phyloP scores from a whole-genome alignment of 2,329 filamentous ascomycete genomes.

The Juglanconis oblonga region DNA sequence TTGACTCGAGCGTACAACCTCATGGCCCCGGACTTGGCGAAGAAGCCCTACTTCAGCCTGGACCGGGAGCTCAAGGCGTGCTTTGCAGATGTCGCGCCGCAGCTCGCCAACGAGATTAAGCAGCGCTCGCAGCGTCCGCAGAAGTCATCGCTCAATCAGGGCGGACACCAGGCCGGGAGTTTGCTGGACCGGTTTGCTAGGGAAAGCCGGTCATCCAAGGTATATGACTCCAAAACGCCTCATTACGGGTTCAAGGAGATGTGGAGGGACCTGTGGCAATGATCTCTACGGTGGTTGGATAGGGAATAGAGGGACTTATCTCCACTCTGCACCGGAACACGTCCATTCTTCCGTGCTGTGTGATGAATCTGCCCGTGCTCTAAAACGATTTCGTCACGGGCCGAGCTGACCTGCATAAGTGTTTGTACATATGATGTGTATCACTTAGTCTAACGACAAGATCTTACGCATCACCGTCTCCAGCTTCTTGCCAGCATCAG shows the following conservation, averaged over 20 bases:
- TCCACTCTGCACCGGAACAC: not conserved
- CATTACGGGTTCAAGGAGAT: constrained; percentile 87
- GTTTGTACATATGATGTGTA: not conserved
- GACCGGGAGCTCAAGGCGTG: constrained; percentile 78
- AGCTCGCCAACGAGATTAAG: constrained; percentile 68
- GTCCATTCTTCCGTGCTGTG: too few relatives aligned
- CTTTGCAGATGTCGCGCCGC: constrained; percentile 81
- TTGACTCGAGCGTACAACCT: constrained; percentile 89
- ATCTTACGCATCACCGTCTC: constrained; percentile 22
- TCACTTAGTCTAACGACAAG: constrained; percentile 8
- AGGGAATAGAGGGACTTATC: not conserved
- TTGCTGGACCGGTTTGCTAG: constrained; percentile 61
- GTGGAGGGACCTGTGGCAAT: constrained; percentile 74
- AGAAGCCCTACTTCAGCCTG: constrained; percentile 86
- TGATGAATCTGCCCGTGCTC: too few relatives aligned
- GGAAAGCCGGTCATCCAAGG: constrained; percentile 49
- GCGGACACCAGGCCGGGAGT: constrained; percentile 40
- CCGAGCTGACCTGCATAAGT: not conserved
- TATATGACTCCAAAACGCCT: constrained; percentile 71
- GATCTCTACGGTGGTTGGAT: not conserved
- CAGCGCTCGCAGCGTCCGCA: constrained; percentile 57
- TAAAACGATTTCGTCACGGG: too few relatives aligned
- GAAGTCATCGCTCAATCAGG: constrained; percentile 37
- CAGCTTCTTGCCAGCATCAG: constrained; percentile 21
- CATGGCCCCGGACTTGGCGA: constrained; percentile 87